A percentile compares a stretch with the other conserved stretches of the same genome.
Conservation (phyloP, 2,329 filamentous ascomycete genomes). For the Alternaria tenuissima region DNA sequence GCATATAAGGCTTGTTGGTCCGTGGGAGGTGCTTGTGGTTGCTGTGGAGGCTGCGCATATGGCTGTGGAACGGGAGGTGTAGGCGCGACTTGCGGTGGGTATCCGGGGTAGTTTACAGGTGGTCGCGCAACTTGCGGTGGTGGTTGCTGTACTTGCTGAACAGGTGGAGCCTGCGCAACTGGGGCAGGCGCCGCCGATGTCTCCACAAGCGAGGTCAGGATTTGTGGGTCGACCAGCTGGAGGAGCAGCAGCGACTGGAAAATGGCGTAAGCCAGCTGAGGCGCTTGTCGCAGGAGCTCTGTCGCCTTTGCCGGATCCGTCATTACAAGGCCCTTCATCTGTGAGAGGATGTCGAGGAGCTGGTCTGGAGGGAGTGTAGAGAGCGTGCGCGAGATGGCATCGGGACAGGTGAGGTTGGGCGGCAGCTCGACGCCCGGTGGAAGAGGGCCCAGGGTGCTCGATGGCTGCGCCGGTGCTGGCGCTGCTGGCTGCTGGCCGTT, state of each 20-base stretch:
- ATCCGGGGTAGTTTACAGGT: slow-evolving; percentile 43
- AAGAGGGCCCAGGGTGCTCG: slow-evolving; percentile 74
- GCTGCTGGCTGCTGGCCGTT: slow-evolving; percentile 47
- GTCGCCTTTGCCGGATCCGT: slow-evolving; percentile 83
- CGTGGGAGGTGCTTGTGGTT: slow-evolving; percentile 35
- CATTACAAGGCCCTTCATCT: slow-evolving; percentile 91
- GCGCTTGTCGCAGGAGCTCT: slow-evolving; percentile 85
- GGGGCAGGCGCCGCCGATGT: slow-evolving; percentile 44
- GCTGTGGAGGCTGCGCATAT: slow-evolving; percentile 56
- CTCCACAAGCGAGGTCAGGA: slow-evolving; percentile 83
- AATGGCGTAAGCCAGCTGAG: slow-evolving; percentile 91
- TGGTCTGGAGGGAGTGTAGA: slow-evolving; percentile 85
- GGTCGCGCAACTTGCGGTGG: slow-evolving; percentile 45
- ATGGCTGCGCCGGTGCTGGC: slow-evolving; percentile 49
- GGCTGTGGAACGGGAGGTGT: slow-evolving; percentile 58
- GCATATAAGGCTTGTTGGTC: slow-evolving; percentile 76
- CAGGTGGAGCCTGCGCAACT: slow-evolving; percentile 48
- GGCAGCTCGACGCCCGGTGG: slow-evolving; percentile 86
- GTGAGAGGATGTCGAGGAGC: slow-evolving; percentile 88
- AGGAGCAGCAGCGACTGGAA: slow-evolving; percentile 94
- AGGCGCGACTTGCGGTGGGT: slow-evolving; percentile 57
- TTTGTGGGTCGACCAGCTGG: slow-evolving; percentile 86
- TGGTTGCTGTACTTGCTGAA: slow-evolving; percentile 49
- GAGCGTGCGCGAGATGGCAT: slow-evolving; percentile 91
- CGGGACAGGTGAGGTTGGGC: slow-evolving; percentile 81